Evolutionary conservation across 108 stramenopile species (phyloP).

Genomic region (Pseudonitzschia delicatissima): DNA sequence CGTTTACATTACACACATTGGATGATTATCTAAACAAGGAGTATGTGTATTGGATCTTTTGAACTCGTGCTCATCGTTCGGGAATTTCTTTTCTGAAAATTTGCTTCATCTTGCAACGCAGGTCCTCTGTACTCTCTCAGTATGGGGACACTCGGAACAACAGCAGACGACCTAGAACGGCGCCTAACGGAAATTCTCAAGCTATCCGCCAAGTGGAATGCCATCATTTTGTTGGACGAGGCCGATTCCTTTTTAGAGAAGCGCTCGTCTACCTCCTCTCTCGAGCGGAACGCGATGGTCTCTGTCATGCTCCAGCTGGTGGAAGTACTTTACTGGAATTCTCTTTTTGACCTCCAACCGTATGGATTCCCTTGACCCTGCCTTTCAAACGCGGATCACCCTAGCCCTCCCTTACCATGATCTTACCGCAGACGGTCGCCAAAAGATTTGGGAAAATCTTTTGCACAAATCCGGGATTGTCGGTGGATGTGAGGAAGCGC

Average conservation of each 20-base stretch:
- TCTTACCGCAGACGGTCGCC: conserved; percentile 41
- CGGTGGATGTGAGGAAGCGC: neutral
- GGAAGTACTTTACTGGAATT: conserved; percentile 63
- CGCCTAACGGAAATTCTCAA: conserved; percentile 50
- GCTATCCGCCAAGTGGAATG: conserved; percentile 54
- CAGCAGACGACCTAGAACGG: conserved; percentile 50
- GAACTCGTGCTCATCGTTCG: neutral
- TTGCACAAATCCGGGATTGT: conserved; percentile 29
- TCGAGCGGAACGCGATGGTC: conserved; percentile 76
- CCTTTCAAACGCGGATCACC: conserved; percentile 68
- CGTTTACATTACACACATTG: neutral
- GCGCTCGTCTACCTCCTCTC: conserved; percentile 40
- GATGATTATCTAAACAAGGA: too few relatives aligned
- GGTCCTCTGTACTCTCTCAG: conserved; percentile 55
- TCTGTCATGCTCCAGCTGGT: conserved; percentile 66
- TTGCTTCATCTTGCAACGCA: neutral
- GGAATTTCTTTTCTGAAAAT: neutral
- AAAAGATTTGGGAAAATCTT: conserved; percentile 56
- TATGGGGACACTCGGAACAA: conserved; percentile 63
- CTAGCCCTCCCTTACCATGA: conserved; percentile 57
- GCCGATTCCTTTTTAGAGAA: conserved; percentile 60
- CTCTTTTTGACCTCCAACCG: conserved; percentile 69
- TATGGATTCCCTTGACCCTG: conserved; percentile 67
- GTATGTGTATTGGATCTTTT: neutral
- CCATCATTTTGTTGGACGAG: conserved; percentile 63